phyloP scores from a whole-genome alignment of 1,284 basidiomycete species.

The Amylostereum areolatum region DNA sequence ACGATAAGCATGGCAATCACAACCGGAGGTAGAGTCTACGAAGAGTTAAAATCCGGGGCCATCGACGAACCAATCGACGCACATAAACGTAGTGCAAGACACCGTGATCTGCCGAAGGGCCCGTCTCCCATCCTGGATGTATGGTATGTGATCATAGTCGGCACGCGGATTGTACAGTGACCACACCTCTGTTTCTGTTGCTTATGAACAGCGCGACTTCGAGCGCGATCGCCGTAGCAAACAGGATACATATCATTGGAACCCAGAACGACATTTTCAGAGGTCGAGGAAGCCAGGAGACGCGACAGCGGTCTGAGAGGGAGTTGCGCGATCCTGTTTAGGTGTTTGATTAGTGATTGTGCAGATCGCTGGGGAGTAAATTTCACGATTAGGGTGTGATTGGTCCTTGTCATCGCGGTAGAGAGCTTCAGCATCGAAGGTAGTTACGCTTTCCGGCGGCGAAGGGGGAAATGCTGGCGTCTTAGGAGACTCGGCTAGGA shows the following conservation, averaged over 20 bases:
- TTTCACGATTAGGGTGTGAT: too few species aligned
- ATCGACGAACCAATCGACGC: slow-evolving; percentile 3
- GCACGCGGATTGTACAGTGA: not conserved
- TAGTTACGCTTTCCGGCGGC: too few species aligned
- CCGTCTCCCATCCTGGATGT: slow-evolving; percentile 36
- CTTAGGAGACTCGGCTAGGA: too few species aligned
- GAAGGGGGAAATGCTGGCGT: too few species aligned
- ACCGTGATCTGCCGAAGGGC: slow-evolving; percentile 21
- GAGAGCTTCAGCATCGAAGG: too few species aligned
- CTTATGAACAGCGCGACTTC: slow-evolving; percentile 42
- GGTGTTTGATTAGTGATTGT: too few species aligned
- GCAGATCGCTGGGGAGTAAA: too few species aligned
- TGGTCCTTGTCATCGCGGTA: too few species aligned
- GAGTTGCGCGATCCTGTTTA: too few species aligned
- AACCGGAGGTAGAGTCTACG: slow-evolving; percentile 45
- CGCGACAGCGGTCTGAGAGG: too few species aligned
- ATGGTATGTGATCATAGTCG: not conserved
- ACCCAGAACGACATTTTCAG: slow-evolving; percentile 43
- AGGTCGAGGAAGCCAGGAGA: slow-evolving; percentile 35
- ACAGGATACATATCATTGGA: slow-evolving; percentile 33
- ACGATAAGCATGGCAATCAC: slow-evolving; percentile 33
- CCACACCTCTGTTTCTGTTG: slow-evolving; percentile 37
- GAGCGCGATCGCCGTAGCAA: slow-evolving; percentile 34
- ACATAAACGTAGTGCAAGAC: slow-evolving; percentile 48
- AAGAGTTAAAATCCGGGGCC: not conserved